phyloP scores from a whole-genome alignment of 1,284 basidiomycete genomes.

The Lentinula novae-zelandiae region DNA sequence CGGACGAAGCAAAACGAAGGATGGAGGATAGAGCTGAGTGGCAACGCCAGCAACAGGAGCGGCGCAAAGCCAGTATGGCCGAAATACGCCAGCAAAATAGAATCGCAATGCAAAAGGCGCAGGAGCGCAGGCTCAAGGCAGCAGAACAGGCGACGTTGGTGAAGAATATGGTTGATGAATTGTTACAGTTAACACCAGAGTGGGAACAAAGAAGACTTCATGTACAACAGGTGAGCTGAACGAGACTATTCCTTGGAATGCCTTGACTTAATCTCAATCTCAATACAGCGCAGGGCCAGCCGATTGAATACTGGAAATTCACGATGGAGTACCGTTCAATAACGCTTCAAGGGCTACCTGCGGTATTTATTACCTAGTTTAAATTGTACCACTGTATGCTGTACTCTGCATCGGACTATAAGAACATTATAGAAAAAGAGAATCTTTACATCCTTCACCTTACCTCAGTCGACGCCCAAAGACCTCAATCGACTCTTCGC shows the following conservation, averaged over 20 bases:
- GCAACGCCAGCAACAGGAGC: slow-evolving; percentile 48
- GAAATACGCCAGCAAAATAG: slow-evolving; percentile 30
- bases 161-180: slow-evolving; percentile 7
- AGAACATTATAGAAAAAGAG: neutral
- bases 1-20: slow-evolving; percentile 41
- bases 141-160: slow-evolving; percentile 25
- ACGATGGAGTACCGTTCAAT: slow-evolving; percentile 3
- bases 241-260: neutral
- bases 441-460: neutral
- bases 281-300: neutral
- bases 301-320: neutral
- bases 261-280: slow-evolving; percentile 15
- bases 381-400: slow-evolving; percentile 2
- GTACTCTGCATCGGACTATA: neutral
- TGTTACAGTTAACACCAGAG: slow-evolving; percentile 8
- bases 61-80: slow-evolving; percentile 40
- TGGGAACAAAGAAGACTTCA: slow-evolving; percentile 11
- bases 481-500: slow-evolving; percentile 60
- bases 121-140: slow-evolving; percentile 28
- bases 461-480: slow-evolving; percentile 33
- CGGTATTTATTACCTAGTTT: neutral
- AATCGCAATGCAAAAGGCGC: slow-evolving; percentile 26
- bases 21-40: slow-evolving; percentile 58
- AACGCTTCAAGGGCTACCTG: neutral
- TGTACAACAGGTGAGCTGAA: slow-evolving; percentile 5